phyloP scores from a whole-genome alignment of 768 basidiomycete species.

The Tylopilus intermedius region DNA sequence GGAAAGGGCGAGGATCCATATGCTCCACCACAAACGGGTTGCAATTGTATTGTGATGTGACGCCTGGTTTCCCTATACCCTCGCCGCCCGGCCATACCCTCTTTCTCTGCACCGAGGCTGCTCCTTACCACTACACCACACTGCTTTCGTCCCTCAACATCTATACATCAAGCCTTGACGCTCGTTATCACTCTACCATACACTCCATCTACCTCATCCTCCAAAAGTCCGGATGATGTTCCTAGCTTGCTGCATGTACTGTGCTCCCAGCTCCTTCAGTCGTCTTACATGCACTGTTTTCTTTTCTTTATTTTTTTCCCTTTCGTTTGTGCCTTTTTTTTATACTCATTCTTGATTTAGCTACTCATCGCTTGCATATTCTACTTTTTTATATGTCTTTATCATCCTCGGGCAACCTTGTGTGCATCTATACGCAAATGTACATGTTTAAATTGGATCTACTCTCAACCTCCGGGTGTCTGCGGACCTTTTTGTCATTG shows the following conservation, averaged over 20 bases:
- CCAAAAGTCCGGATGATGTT: constrained; percentile 27
- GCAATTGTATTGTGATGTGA: constrained; percentile 72
- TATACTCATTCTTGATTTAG: constrained; percentile 21
- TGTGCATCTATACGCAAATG: constrained; percentile 26
- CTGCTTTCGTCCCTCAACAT: constrained; percentile 6
- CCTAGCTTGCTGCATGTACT: constrained; percentile 16
- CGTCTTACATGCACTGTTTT: constrained; percentile 7
- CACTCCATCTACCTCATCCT: constrained; percentile 9
- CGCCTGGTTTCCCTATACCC: constrained; percentile 30
- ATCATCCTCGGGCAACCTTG: constrained; percentile 23
- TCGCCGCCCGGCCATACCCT: constrained; percentile 30
- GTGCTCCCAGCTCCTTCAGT: constrained; percentile 4
- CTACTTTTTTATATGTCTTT: constrained; percentile 33
- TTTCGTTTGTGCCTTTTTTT: background rate
- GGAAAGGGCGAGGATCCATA: constrained; percentile 91
- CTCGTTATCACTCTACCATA: constrained; percentile 29
- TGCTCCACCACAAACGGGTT: constrained; percentile 72
- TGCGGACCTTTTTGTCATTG: constrained; percentile 9
- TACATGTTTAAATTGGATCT: constrained; percentile 22
- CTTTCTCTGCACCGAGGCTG: constrained; percentile 7
- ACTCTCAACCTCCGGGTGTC: background rate
- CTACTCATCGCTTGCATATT: constrained; percentile 16
- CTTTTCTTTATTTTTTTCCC: background rate
- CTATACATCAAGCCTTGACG: constrained; percentile 21
- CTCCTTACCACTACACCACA: background rate